phyloP scores from a whole-genome alignment of 768 basidiomycete species.

The Mycena albidolilacea region DNA sequence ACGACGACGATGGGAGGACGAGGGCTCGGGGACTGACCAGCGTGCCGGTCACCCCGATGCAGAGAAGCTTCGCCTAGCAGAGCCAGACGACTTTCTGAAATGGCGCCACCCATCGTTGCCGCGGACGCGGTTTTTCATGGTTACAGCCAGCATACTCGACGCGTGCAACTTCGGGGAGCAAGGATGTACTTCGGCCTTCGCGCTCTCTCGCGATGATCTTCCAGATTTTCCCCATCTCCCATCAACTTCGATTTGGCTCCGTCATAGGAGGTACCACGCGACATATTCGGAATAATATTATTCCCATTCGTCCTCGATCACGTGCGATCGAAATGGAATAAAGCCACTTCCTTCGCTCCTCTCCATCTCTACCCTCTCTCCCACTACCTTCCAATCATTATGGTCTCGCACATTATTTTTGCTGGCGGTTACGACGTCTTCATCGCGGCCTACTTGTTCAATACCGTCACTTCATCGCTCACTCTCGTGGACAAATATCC shows the following conservation, averaged over 20 bases:
- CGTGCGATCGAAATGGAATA: not conserved
- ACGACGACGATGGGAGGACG: too few species aligned
- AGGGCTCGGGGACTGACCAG: too few species aligned
- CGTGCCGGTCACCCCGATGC: too few species aligned
- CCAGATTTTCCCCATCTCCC: slow-evolving; percentile 1
- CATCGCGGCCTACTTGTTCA: slow-evolving; percentile 76
- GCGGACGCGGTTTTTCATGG: too few species aligned
- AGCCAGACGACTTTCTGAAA: too few species aligned
- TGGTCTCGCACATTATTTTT: slow-evolving; percentile 80
- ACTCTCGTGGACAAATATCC: slow-evolving; percentile 63
- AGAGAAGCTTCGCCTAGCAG: too few species aligned
- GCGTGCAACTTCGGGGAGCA: too few species aligned
- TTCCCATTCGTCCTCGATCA: not conserved
- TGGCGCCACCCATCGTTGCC: too few species aligned
- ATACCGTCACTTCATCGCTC: slow-evolving; percentile 62
- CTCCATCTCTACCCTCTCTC: not conserved
- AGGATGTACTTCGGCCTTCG: too few species aligned
- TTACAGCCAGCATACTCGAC: too few species aligned
- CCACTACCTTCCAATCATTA: slow-evolving; percentile 42
- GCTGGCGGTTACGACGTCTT: slow-evolving; percentile 77
- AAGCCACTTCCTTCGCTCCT: slow-evolving; percentile 7
- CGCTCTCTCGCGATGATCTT: too few species aligned
- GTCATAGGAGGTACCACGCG: slow-evolving; percentile 16
- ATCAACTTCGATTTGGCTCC: slow-evolving; percentile 6
- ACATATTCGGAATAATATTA: not conserved